phyloP scores from a whole-genome alignment of 345 rosid genomes.

The Eucalyptus dawsonii region DNA sequence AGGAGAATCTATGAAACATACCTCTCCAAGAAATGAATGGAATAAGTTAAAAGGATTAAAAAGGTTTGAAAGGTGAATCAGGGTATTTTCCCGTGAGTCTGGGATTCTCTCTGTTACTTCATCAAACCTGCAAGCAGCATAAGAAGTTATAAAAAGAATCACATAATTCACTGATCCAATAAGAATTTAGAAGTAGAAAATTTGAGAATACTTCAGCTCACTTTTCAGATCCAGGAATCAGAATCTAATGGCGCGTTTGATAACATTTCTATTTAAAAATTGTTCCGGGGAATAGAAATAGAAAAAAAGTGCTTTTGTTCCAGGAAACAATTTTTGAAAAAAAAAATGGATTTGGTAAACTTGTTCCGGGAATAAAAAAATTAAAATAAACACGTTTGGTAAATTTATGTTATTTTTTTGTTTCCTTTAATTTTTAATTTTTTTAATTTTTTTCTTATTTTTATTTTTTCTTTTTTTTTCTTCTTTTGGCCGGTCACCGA shows the following conservation, averaged over 20 bases:
- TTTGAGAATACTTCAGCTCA: slow-evolving; percentile 14
- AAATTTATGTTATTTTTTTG: too few species aligned
- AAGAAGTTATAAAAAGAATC: not conserved
- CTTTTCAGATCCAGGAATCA: slow-evolving; percentile 24
- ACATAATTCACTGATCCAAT: not conserved
- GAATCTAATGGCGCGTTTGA: not conserved
- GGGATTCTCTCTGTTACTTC: slow-evolving; percentile 12
- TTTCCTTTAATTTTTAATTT: too few species aligned
- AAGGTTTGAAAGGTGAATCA: slow-evolving; percentile 22
- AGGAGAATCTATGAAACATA: slow-evolving; percentile 3
- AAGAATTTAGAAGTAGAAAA: not conserved
- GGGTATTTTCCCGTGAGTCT: slow-evolving; percentile 14
- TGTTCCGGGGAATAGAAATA: too few species aligned
- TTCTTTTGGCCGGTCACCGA: too few species aligned
- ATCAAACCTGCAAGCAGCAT: slow-evolving; percentile 21
- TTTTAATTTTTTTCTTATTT: too few species aligned
- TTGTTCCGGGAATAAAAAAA: too few species aligned
- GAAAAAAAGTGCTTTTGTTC: too few species aligned
- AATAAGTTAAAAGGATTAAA: slow-evolving; percentile 61
- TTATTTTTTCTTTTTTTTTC: too few species aligned
- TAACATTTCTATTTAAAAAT: too few species aligned
- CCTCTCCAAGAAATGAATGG: slow-evolving; percentile 75
- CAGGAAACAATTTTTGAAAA: too few species aligned
- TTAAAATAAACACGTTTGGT: too few species aligned
- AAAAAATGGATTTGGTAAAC: too few species aligned